Evolutionary conservation across 2,329 filamentous ascomycete genomes (phyloP).

Genomic region (Cercospora beticola): DNA sequence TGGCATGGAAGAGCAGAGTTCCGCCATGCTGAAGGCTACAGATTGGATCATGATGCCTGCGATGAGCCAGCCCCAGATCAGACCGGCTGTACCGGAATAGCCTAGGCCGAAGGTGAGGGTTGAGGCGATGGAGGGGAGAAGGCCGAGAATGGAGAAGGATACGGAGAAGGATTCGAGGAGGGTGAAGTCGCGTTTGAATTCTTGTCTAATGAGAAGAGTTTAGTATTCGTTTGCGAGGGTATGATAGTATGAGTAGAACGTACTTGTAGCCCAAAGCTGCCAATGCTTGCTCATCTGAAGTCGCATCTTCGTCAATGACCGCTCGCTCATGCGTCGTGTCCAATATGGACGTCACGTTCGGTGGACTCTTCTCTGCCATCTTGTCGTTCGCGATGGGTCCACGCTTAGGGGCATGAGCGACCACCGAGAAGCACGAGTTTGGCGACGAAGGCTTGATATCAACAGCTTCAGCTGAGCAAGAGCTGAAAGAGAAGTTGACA

Average conservation of each 20-base stretch:
- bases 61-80: conserved; percentile 39
- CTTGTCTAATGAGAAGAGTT: conserved; percentile 12
- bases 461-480: neutral
- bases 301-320: conserved; percentile 21
- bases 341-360: conserved; percentile 24
- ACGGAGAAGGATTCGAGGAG: conserved; percentile 40
- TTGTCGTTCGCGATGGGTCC: neutral
- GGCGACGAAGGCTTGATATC: neutral
- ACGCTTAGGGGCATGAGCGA: neutral
- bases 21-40: conserved; percentile 40
- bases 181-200: conserved; percentile 34
- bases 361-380: neutral
- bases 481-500: neutral
- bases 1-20: conserved; percentile 39
- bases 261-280: conserved; percentile 28
- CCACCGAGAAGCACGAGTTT: neutral
- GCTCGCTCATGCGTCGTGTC: conserved; percentile 22
- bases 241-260: neutral
- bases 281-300: conserved; percentile 23
- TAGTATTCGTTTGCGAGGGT: neutral
- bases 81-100: conserved; percentile 31
- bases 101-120: conserved; percentile 40
- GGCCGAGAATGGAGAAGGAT: conserved; percentile 40
- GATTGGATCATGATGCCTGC: conserved; percentile 37
- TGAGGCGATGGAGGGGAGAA: conserved; percentile 42